phyloP scores from a whole-genome alignment of 2,329 filamentous ascomycete species.

The Knoxdaviesia capensis region DNA sequence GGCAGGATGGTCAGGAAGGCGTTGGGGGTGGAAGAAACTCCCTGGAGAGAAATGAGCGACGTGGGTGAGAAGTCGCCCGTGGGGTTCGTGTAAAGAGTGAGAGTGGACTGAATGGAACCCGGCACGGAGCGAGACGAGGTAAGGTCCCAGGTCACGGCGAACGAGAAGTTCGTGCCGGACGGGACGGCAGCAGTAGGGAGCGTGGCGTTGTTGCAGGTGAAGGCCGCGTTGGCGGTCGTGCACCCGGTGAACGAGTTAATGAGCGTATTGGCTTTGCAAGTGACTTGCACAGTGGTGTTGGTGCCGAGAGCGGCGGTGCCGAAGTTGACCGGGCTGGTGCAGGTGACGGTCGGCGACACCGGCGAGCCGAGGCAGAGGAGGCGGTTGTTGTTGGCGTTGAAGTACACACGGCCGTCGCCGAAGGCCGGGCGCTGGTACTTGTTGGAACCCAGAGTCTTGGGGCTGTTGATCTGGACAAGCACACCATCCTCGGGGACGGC shows the following conservation, averaged over 20 bases:
- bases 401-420: slow-evolving; percentile 31
- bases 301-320: slow-evolving; percentile 21
- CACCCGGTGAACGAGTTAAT: no score
- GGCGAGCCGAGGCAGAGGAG: slow-evolving; percentile 36
- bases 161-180: no score
- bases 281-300: slow-evolving; percentile 14
- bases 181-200: no score
- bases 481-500: slow-evolving; percentile 24
- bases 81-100: no score
- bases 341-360: slow-evolving; percentile 31
- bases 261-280: slow-evolving; percentile 19
- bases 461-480: slow-evolving; percentile 26
- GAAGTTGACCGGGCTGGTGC: slow-evolving; percentile 26
- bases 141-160: no score
- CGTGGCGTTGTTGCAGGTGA: no score
- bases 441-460: slow-evolving; percentile 27
- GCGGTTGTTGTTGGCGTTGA: slow-evolving; percentile 28
- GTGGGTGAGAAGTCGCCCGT: slow-evolving; percentile 19
- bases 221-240: no score
- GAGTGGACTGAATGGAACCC: no score
- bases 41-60: slow-evolving; percentile 14
- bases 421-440: slow-evolving; percentile 39
- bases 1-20: slow-evolving; percentile 13
- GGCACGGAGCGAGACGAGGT: no score
- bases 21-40: slow-evolving; percentile 16